Evolutionary conservation across 2,329 filamentous ascomycete genomes (phyloP).

Genomic region (Apiospora saccharicola): DNA sequence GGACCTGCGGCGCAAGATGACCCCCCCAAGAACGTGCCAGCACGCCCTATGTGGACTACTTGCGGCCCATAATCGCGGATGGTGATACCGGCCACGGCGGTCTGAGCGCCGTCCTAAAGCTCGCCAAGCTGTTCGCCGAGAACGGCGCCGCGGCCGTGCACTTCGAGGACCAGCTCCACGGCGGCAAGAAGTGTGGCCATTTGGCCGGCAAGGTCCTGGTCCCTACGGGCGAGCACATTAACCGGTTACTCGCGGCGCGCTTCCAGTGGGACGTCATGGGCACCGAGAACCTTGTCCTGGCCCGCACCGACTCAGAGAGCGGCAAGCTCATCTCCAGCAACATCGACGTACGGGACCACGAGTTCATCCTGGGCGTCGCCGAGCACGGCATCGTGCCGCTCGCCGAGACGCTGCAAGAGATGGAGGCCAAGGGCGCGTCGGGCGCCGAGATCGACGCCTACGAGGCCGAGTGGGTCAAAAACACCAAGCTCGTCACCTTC

Average conservation of each 20-base stretch:
- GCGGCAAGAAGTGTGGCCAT: slow-evolving; percentile 98
- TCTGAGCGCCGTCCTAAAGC: slow-evolving; percentile 89
- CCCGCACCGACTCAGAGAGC: slow-evolving; percentile 93
- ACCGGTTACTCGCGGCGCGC: slow-evolving; percentile 86
- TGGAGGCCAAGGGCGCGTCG: slow-evolving; percentile 82
- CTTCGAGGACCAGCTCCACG: slow-evolving; percentile 97
- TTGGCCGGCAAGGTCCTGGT: slow-evolving; percentile 95
- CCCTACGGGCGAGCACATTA: slow-evolving; percentile 94
- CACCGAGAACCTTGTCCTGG: slow-evolving; percentile 91
- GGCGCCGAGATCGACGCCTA: slow-evolving; percentile 84
- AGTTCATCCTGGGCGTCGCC: slow-evolving; percentile 90
- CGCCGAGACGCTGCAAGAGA: slow-evolving; percentile 86
- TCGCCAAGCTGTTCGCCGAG: slow-evolving; percentile 97
- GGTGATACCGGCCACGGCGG: slow-evolving; percentile 97
- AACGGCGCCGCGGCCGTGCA: slow-evolving; percentile 96
- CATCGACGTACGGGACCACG: slow-evolving; percentile 93
- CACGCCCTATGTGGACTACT: slow-evolving; percentile 88
- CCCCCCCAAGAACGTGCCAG: slow-evolving; percentile 71
- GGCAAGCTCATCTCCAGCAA: slow-evolving; percentile 89
- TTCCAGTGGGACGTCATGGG: slow-evolving; percentile 99
- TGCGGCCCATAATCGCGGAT: slow-evolving; percentile 94
- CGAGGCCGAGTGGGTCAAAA: slow-evolving; percentile 88
- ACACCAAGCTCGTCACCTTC: slow-evolving; percentile 84
- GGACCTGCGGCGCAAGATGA: slow-evolving; percentile 83
- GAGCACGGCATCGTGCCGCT: slow-evolving; percentile 78